Evolutionary conservation across 1,284 basidiomycete genomes (phyloP).

Genomic region (Athelia sp.): DNA sequence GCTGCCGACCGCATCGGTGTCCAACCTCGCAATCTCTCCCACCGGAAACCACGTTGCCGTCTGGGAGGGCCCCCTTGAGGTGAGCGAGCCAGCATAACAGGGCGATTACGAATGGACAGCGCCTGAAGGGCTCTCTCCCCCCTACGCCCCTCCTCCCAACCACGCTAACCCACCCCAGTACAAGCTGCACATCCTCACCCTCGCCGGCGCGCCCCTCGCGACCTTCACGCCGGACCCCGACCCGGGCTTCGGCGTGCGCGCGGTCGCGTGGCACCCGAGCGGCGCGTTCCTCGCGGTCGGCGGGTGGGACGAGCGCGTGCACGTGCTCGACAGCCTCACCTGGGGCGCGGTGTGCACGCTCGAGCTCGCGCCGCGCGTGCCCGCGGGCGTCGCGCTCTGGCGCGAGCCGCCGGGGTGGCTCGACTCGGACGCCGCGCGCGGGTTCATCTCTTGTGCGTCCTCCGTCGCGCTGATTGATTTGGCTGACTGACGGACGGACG

Average conservation of each 20-base stretch:
- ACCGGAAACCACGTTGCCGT: constrained; percentile 76
- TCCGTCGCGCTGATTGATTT: background rate
- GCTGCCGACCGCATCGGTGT: constrained; percentile 69
- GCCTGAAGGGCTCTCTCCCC: no score
- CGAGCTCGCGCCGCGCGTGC: constrained; percentile 51
- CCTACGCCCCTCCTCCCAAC: background rate
- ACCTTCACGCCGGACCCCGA: constrained; percentile 70
- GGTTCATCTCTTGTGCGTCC: constrained; percentile 74
- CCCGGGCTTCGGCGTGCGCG: constrained; percentile 75
- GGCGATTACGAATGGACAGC: no score
- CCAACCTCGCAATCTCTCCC: constrained; percentile 78
- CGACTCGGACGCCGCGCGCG: constrained; percentile 70
- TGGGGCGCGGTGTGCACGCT: constrained; percentile 72
- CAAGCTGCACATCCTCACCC: constrained; percentile 72
- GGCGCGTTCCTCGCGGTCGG: constrained; percentile 74
- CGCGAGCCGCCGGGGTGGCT: constrained; percentile 79
- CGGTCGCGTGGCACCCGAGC: constrained; percentile 77
- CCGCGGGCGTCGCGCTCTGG: constrained; percentile 67
- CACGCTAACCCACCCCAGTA: constrained; percentile 49
- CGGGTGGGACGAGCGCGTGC: constrained; percentile 84
- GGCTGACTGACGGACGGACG: background rate
- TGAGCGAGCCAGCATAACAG: no score
- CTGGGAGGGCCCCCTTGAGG: constrained; percentile 81
- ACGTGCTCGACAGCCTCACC: constrained; percentile 73
- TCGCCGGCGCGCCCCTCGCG: constrained; percentile 66